phyloP scores from a whole-genome alignment of 345 rosid genomes.

The Gossypium anomalum region DNA sequence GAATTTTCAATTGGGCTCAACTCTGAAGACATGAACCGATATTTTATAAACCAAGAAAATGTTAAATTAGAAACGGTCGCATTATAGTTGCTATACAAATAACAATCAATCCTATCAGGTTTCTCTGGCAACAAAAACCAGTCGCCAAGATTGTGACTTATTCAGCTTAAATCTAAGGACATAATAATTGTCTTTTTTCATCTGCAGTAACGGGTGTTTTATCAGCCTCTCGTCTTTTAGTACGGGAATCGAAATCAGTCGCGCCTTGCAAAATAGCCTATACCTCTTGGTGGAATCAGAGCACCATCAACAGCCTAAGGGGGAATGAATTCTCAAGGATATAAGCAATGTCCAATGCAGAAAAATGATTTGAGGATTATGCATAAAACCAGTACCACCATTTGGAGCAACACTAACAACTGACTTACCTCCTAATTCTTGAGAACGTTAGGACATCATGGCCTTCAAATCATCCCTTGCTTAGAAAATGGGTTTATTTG shows the following conservation, averaged over 20 bases:
- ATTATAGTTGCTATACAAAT: not conserved
- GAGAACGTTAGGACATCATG: slow-evolving; percentile 20
- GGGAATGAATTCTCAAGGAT: not conserved
- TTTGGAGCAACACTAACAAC: slow-evolving; percentile 11
- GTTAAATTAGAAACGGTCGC: not conserved
- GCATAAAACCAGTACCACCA: not conserved
- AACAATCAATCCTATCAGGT: not conserved
- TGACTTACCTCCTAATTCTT: slow-evolving; percentile 29
- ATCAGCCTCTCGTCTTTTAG: slow-evolving; percentile 6
- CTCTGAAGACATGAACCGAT: not conserved
- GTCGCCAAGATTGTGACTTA: not conserved
- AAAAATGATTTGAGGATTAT: not conserved
- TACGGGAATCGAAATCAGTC: slow-evolving; percentile 11
- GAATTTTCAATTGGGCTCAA: not conserved
- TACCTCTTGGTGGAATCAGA: not conserved
- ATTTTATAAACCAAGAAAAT: slow-evolving; percentile 4
- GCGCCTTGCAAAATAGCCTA: not conserved
- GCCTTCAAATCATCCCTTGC: slow-evolving; percentile 39
- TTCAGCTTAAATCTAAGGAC: slow-evolving; percentile 19
- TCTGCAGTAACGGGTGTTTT: not conserved
- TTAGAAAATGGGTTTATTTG: slow-evolving; percentile 19
- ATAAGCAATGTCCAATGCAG: not conserved
- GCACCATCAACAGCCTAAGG: not conserved
- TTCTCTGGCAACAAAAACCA: slow-evolving; percentile 1
- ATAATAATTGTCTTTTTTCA: slow-evolving; percentile 27